Evolutionary conservation across 2,329 filamentous ascomycete species (phyloP).

Genomic region (Rutstroemia sp.): DNA sequence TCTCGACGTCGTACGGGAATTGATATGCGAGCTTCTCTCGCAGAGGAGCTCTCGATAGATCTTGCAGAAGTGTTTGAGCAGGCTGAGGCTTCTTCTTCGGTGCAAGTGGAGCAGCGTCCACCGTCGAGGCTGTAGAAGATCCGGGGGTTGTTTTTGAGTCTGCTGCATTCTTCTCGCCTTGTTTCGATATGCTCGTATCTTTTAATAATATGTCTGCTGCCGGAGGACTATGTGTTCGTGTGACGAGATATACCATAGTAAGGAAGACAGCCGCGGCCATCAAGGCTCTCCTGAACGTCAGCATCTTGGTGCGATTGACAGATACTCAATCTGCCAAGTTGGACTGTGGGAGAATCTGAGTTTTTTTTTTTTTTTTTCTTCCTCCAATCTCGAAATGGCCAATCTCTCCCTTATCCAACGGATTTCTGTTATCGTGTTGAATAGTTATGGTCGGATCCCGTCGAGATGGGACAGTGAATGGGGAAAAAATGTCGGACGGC

Average conservation of each 20-base stretch:
- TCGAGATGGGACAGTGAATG: background rate
- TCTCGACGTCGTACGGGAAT: conserved; percentile 83
- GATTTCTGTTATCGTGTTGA: background rate
- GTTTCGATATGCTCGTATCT: background rate
- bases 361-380: no score
- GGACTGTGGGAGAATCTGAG: no score
- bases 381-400: background rate
- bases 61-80: conserved; percentile 30
- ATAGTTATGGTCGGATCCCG: background rate
- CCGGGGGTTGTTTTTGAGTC: background rate
- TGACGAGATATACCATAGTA: conserved; percentile 62
- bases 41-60: conserved; percentile 65
- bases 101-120: conserved; percentile 10
- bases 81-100: conserved; percentile 13
- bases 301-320: conserved; percentile 46
- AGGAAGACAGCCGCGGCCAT: conserved; percentile 63
- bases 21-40: conserved; percentile 82
- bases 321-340: conserved; percentile 6
- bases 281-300: conserved; percentile 71
- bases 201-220: conserved; percentile 6
- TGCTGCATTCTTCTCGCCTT: background rate
- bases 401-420: background rate
- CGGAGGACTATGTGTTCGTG: conserved; percentile 43
- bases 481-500: background rate
- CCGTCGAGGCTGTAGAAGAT: conserved; percentile 10